Conservation (phyloP, 345 rosid species). For the Bruguiera sexangula region DNA sequence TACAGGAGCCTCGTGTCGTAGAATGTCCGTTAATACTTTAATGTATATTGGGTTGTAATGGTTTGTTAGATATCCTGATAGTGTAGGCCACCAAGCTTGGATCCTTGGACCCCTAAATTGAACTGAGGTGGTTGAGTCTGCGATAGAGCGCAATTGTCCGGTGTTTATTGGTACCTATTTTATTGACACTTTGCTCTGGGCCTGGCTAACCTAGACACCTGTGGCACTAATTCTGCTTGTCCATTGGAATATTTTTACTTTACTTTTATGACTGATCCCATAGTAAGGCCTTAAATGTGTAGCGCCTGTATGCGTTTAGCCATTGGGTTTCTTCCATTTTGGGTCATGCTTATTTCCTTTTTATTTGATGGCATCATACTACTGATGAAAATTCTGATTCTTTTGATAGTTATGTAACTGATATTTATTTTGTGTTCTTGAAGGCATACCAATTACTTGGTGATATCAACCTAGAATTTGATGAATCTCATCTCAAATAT, state of each 20-base stretch:
- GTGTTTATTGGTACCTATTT: neutral
- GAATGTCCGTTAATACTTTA: too few relatives aligned
- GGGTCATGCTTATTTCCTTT: neutral
- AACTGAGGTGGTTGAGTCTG: too few relatives aligned
- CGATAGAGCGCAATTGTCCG: too few relatives aligned
- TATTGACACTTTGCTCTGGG: neutral
- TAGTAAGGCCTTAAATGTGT: too few relatives aligned
- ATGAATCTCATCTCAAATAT: conserved; percentile 60
- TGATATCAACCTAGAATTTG: conserved; percentile 74
- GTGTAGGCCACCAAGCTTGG: neutral
- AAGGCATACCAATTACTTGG: conserved; percentile 88
- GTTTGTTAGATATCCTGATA: neutral
- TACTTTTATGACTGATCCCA: neutral
- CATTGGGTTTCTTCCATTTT: neutral
- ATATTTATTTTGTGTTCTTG: conserved; percentile 13
- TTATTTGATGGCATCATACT: neutral
- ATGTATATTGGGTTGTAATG: too few relatives aligned
- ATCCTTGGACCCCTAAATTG: too few relatives aligned
- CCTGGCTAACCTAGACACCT: neutral
- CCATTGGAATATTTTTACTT: neutral
- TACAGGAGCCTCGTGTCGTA: too few relatives aligned
- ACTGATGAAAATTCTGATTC: neutral
- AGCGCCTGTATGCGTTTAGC: too few relatives aligned
- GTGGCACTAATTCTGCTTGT: neutral
- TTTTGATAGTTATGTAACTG: neutral